Evolutionary conservation across 2,329 filamentous ascomycete species (phyloP), one percentile per base, ranked within the genome.

Genomic region (Beauveria australis): DNA sequence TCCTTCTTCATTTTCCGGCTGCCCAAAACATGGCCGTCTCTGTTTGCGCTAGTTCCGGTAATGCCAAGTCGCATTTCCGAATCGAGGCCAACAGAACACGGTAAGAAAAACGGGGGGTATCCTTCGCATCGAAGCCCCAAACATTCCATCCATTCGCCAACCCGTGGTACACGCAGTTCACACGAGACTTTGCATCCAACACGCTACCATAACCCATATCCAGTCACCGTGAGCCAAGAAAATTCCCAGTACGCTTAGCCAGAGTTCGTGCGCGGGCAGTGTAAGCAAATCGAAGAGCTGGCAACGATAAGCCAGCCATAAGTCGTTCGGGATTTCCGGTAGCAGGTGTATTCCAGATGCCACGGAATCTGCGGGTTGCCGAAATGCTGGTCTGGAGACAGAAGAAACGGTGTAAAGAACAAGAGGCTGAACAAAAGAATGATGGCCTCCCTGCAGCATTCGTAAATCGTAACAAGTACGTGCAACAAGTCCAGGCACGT

Each of bases 51-150:
- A n/a, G 44, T 28, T 41, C 54, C 30, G 3, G 28, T n/a, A 14
- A 40, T 44, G 46, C 10, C 3, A 14, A 58, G 19, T 49, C 18
- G 6, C 3, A 40, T 10, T 28, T 14, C 33, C 46, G 24, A 24
- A 19, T 16, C n/a, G 18, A 30, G 24, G 24, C 22, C 55, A n/a
- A 51, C 24, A 22, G 14, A 46, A 37, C 33, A 37, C 5, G 22
- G 10, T 3, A 33, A 14, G 14, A 37, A 37, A 67, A 67, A 69
- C 70, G 65, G 67, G 68, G 74, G 74, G 74, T 76, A 77, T 77
- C 74, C 75, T 70, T 77, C 74, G 67, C 75, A 67, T 73, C 70
- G 69, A 73, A 71, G 24, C 26, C 19, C 55, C 14, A 41, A 51
- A 19, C 53, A 51, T 51, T 26, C 18, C 37, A 53, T 16, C 14